These are phyloP conservation scores for Leccinum disarticulatum DNA, from an alignment of 768 basidiomycete genomes.

Conservation along the genomic window DNA sequence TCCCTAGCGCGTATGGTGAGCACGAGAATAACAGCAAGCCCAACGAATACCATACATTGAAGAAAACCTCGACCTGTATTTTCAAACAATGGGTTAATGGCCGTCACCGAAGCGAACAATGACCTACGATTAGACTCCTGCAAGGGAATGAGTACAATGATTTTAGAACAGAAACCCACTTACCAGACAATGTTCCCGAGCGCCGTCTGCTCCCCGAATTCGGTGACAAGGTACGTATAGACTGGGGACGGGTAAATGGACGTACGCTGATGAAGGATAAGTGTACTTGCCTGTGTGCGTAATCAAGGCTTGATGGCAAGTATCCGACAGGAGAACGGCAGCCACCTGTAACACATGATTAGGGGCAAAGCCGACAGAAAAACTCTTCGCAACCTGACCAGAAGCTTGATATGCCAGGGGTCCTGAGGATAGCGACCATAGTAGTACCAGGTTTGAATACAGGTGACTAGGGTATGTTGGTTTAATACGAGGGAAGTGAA, in stretches of 20 bases:
- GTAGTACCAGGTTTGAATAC: slow-evolving; percentile 59
- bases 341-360: slow-evolving; percentile 41
- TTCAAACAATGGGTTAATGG: background rate
- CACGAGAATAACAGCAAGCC: background rate
- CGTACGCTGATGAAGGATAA: no score
- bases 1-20: slow-evolving; percentile 24
- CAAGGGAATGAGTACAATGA: background rate
- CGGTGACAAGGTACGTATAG: slow-evolving; percentile 47
- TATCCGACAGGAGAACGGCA: slow-evolving; percentile 53
- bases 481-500: slow-evolving; percentile 10
- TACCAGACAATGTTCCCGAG: slow-evolving; percentile 46
- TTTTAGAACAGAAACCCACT: slow-evolving; percentile 11
- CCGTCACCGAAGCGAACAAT: background rate
- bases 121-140: slow-evolving; percentile 30
- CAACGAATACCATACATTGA: slow-evolving; percentile 39
- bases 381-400: slow-evolving; percentile 36
- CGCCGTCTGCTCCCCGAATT: slow-evolving; percentile 33
- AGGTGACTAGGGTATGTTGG: slow-evolving; percentile 42
- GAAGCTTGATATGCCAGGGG: slow-evolving; percentile 47
- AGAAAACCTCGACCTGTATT: slow-evolving; percentile 49
- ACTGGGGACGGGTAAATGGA: slow-evolving; percentile 30
- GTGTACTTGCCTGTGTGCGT: slow-evolving; percentile 47
- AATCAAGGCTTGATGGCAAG: slow-evolving; percentile 56
- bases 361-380: background rate
- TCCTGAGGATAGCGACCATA: slow-evolving; percentile 50